Evolutionary conservation across 306 rosid species (phyloP), one percentile per base, ranked within the genome.

Genomic region (Trichosanthes truncata): DNA sequence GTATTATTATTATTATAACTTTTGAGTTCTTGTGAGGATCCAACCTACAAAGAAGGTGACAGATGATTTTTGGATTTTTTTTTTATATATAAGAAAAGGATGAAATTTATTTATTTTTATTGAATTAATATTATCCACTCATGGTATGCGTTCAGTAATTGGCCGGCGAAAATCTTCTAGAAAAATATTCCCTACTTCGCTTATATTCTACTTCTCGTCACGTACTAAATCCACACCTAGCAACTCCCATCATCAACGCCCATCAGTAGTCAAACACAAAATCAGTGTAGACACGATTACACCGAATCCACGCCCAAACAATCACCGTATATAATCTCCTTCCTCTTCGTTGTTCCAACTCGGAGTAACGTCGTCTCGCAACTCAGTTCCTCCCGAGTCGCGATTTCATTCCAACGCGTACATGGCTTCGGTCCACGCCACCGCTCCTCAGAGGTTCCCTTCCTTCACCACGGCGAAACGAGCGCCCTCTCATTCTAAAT

Each of bases 371-470:
- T 21, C 33, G 43, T 29, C 40, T 12, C 49, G 12, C n/a, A 10
- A 40, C 80, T 9, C 79, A 56, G 20, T 76, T 59, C 43, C 55
- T 25, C 14, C 40, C 72, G 43, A 59, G 9, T 43, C 55, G 0
- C 55, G 6, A 23, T 43, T 46, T 52, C 56, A 49, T 3, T 45
- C 36, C 4, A 13, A 53, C 65, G 43, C 80, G 20, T 79, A 89
- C 60, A 92, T 92, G 98, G 90, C 92, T 51, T 87, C 93, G 20
- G 79, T 92, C 48, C 91, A 87, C 86, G 80, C 87, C 79, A 84
- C 89, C 55, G 76, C 91, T 62, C 86, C 92, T 20, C 92, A 83
- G 76, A 83, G 84, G 82, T 85, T 89, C 85, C 68, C 87, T 65
- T 81, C 88, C 41, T 36, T 85, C 7, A 53, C 88, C 62, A 88